Conservation (phyloP, 2,329 filamentous ascomycete genomes). For the Biscogniauxia mediterranea region DNA sequence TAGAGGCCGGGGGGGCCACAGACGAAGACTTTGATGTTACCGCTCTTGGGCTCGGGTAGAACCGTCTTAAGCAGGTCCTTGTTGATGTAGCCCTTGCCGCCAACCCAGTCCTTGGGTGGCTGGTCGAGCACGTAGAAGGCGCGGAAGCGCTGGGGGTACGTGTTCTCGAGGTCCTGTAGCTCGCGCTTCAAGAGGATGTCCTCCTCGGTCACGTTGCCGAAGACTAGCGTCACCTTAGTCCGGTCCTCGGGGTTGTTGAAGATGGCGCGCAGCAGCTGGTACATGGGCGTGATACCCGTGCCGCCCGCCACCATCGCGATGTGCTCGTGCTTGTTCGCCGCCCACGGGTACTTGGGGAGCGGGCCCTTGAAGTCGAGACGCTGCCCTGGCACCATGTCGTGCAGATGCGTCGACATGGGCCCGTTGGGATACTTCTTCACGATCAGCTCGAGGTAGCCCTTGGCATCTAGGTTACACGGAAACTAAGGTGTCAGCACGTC, state of each 20-base stretch:
- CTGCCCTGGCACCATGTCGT: slow-evolving; percentile 79
- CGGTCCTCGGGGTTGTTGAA: slow-evolving; percentile 96
- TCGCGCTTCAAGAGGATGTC: slow-evolving; percentile 91
- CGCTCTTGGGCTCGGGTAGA: slow-evolving; percentile 84
- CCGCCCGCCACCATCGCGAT: slow-evolving; percentile 87
- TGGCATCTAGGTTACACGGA: slow-evolving; percentile 50
- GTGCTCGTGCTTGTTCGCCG: slow-evolving; percentile 89
- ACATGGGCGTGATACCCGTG: slow-evolving; percentile 97
- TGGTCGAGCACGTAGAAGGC: slow-evolving; percentile 93
- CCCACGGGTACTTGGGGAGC: slow-evolving; percentile 89
- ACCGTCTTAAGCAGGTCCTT: slow-evolving; percentile 96
- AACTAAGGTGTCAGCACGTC: background rate
- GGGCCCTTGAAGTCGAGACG: slow-evolving; percentile 91
- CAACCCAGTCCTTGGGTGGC: slow-evolving; percentile 72
- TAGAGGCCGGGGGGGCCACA: slow-evolving; percentile 92
- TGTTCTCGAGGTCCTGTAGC: slow-evolving; percentile 85
- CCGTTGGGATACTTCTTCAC: slow-evolving; percentile 91
- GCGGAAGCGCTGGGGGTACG: slow-evolving; percentile 90
- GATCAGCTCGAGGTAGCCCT: slow-evolving; percentile 82
- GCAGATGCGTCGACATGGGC: slow-evolving; percentile 87
- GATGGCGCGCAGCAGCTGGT: slow-evolving; percentile 85
- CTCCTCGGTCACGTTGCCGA: slow-evolving; percentile 84
- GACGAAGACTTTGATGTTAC: slow-evolving; percentile 94
- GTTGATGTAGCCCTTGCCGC: slow-evolving; percentile 76
- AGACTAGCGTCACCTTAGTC: slow-evolving; percentile 95